phyloP scores from a whole-genome alignment of 208 protist genomes.

The Acanthamoeba healyi region DNA sequence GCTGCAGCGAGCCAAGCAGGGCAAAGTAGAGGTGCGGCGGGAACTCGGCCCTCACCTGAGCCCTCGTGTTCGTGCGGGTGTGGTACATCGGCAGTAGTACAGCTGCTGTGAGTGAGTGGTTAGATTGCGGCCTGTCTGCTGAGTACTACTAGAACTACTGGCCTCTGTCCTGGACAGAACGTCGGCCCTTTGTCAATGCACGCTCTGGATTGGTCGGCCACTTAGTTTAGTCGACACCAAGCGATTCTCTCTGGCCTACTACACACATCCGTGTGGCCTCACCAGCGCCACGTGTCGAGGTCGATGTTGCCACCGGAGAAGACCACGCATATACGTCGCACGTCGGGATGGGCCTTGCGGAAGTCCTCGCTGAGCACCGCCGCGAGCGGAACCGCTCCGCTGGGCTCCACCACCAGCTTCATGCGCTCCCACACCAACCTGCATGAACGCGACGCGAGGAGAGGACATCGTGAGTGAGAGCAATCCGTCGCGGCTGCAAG shows the following conservation, averaged over 20 bases:
- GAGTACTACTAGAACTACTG: too few relatives aligned
- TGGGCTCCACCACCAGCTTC: conserved; percentile 91
- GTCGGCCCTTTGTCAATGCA: too few relatives aligned
- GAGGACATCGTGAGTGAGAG: background rate
- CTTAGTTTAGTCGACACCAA: too few relatives aligned
- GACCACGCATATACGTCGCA: conserved; percentile 75
- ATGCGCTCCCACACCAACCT: conserved; percentile 88
- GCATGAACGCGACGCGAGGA: background rate
- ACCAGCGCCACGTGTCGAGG: conserved; percentile 64
- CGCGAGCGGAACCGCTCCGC: conserved; percentile 84
- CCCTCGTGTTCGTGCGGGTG: too few relatives aligned
- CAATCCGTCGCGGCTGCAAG: background rate
- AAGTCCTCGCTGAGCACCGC: conserved; percentile 72
- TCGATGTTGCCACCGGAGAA: conserved; percentile 86
- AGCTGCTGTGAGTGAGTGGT: too few relatives aligned
- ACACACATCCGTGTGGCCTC: too few relatives aligned
- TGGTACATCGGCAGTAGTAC: too few relatives aligned
- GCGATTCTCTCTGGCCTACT: background rate
- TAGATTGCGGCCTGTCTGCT: too few relatives aligned
- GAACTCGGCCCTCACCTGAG: too few relatives aligned
- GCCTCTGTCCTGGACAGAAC: too few relatives aligned
- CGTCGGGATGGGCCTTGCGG: background rate
- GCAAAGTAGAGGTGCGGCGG: background rate
- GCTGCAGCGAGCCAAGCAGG: background rate
- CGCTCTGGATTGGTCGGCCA: too few relatives aligned